A percentile compares a stretch with the other conserved stretches of the same genome.
Evolutionary conservation across 768 basidiomycete genomes (phyloP).

Genomic region (Cubamyces sp.): DNA sequence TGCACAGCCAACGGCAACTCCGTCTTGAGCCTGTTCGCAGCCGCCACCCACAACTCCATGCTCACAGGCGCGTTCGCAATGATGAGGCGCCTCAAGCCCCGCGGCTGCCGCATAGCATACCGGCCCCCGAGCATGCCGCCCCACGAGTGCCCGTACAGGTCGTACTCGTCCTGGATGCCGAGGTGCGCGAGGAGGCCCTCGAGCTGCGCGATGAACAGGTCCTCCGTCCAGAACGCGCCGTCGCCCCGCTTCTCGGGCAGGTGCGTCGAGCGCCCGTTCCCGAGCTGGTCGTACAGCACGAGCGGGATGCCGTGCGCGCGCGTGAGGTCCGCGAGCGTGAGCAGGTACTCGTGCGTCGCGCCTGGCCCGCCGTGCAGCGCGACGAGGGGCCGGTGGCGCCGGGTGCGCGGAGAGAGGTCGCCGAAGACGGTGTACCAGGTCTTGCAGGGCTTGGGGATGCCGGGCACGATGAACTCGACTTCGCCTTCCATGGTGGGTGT

Average conservation of each 20-base stretch:
- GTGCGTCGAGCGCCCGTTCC: constrained; percentile 57
- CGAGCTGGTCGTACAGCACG: constrained; percentile 58
- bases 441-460: constrained; percentile 34
- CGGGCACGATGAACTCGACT: constrained; percentile 19
- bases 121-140: constrained; percentile 50
- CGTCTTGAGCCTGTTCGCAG: constrained; percentile 29
- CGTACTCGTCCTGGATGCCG: constrained; percentile 47
- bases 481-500: constrained; percentile 1
- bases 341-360: constrained; percentile 45
- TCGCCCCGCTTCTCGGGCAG: constrained; percentile 50
- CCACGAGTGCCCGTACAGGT: constrained; percentile 47
- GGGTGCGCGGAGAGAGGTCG: constrained; percentile 37
- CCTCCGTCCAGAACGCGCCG: constrained; percentile 50
- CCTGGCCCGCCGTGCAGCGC: constrained; percentile 61
- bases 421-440: constrained; percentile 52
- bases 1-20: constrained; percentile 39
- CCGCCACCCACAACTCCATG: constrained; percentile 39
- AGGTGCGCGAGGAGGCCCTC: constrained; percentile 46
- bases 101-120: constrained; percentile 33
- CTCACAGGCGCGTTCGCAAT: constrained; percentile 34
- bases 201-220: constrained; percentile 57
- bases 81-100: constrained; percentile 40
- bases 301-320: constrained; percentile 45
- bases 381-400: constrained; percentile 46
- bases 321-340: constrained; percentile 44